Conservation (phyloP, 768 basidiomycete genomes). For the Cyclocybe cylindracea region DNA sequence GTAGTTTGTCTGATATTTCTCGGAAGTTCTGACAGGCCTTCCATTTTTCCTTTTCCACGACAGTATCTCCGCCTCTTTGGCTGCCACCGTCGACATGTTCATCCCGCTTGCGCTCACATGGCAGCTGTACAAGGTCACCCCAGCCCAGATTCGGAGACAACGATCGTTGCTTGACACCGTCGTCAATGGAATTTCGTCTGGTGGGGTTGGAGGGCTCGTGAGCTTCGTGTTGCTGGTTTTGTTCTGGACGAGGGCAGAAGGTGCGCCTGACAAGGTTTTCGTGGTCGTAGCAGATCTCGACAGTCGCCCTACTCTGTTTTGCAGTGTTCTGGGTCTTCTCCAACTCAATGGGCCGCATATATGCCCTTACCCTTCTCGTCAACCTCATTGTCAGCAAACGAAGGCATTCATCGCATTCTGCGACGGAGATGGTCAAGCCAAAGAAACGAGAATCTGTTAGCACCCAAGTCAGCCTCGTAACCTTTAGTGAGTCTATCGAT, state of each 20-base stretch:
- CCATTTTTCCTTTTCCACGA: neutral
- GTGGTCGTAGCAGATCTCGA: neutral
- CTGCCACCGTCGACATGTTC: slow-evolving; percentile 16
- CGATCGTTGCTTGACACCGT: slow-evolving; percentile 16
- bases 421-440: slow-evolving; percentile 6
- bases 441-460: slow-evolving; percentile 12
- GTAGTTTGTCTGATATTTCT: neutral
- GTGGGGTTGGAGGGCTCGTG: slow-evolving; percentile 20
- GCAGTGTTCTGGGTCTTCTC: slow-evolving; percentile 19
- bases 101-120: slow-evolving; percentile 18
- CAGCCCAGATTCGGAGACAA: slow-evolving; percentile 11
- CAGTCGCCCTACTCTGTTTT: neutral
- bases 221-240: slow-evolving; percentile 14
- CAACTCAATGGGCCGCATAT: slow-evolving; percentile 22
- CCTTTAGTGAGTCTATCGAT: slow-evolving; percentile 10
- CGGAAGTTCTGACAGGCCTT: neutral
- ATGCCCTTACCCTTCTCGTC: slow-evolving; percentile 22
- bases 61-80: slow-evolving; percentile 14
- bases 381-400: slow-evolving; percentile 22
- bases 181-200: slow-evolving; percentile 22
- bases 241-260: slow-evolving; percentile 18
- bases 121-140: slow-evolving; percentile 17
- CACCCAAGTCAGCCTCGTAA: slow-evolving; percentile 12
- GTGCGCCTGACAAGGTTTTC: slow-evolving; percentile 5
- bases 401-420: slow-evolving; percentile 14